A percentile compares a stretch with the other conserved stretches of the same genome.
Evolutionary conservation across 1,284 basidiomycete species (phyloP).

Genomic region (Malassezia obtusa): DNA sequence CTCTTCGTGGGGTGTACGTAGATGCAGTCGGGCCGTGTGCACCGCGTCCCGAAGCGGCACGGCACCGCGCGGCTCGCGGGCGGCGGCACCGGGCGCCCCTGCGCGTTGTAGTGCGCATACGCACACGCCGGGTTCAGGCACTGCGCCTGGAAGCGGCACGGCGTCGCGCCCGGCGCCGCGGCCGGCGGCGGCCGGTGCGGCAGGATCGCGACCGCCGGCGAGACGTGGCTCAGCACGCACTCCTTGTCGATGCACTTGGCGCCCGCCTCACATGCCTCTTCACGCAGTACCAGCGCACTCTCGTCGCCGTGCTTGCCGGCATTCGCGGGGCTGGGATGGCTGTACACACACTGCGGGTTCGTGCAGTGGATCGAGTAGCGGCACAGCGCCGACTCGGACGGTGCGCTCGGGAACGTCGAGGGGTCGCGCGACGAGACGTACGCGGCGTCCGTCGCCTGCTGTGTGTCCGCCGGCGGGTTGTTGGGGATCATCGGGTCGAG

Average conservation of each 20-base stretch:
- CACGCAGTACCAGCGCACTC: conserved; percentile 34
- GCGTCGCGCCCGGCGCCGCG: background rate
- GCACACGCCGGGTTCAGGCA: conserved; percentile 23
- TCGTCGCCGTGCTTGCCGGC: conserved; percentile 24
- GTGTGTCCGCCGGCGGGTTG: conserved; percentile 16
- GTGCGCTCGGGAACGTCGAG: conserved; percentile 25
- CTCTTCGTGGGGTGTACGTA: conserved; percentile 9
- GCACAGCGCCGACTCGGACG: conserved; percentile 29
- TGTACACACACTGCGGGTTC: conserved; percentile 38
- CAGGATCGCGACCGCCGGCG: conserved; percentile 29
- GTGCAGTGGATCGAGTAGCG: conserved; percentile 38
- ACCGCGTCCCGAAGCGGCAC: conserved; percentile 11
- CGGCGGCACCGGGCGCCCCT: conserved; percentile 10
- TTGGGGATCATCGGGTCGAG: conserved; percentile 44
- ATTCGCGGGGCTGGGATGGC: conserved; percentile 36
- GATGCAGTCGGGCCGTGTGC: conserved; percentile 9
- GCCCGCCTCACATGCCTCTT: conserved; percentile 31
- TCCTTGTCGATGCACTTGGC: conserved; percentile 31
- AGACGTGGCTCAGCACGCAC: conserved; percentile 38
- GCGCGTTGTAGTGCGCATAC: conserved; percentile 19
- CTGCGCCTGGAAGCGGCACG: conserved; percentile 19
- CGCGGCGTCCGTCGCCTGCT: background rate
- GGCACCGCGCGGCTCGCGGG: background rate
- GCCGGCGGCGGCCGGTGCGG: background rate
- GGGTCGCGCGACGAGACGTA: background rate